Percentiles rank a stretch among this genome's conserved stretches.
phyloP scores from a whole-genome alignment of 2,329 filamentous ascomycete genomes.

The Colletotrichum sp. region DNA sequence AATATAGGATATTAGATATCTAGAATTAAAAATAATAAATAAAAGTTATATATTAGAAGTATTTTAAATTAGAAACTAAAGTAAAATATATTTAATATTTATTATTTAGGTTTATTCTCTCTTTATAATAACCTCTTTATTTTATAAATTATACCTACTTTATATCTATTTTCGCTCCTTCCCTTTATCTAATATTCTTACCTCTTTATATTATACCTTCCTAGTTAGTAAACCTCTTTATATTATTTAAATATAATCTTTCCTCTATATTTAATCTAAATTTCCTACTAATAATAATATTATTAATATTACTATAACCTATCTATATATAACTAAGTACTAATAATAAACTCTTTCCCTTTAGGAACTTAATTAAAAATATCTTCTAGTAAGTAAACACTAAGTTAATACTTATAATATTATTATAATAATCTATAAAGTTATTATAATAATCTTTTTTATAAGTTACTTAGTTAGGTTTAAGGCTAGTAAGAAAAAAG shows the following conservation, averaged over 20 bases:
- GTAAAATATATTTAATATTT: neutral
- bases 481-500: neutral
- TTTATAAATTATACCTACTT: no score
- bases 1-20: neutral
- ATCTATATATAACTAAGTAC: neutral
- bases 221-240: no score
- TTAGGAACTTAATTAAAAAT: neutral
- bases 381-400: neutral
- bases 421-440: no score
- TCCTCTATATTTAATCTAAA: neutral
- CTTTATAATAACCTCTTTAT: no score
- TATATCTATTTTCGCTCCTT: no score
- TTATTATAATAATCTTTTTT: neutral
- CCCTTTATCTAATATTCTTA: no score
- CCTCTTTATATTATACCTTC: no score
- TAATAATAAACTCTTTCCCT: neutral
- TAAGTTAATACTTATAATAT: neutral
- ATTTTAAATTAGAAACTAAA: no score
- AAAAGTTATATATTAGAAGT: no score
- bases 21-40: neutral
- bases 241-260: no score
- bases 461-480: neutral
- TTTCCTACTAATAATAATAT: neutral
- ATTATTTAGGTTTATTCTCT: no score
- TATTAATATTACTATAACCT: neutral